Conservation (phyloP, 2,329 filamentous ascomycete genomes). For the Trichoderma gracile region DNA sequence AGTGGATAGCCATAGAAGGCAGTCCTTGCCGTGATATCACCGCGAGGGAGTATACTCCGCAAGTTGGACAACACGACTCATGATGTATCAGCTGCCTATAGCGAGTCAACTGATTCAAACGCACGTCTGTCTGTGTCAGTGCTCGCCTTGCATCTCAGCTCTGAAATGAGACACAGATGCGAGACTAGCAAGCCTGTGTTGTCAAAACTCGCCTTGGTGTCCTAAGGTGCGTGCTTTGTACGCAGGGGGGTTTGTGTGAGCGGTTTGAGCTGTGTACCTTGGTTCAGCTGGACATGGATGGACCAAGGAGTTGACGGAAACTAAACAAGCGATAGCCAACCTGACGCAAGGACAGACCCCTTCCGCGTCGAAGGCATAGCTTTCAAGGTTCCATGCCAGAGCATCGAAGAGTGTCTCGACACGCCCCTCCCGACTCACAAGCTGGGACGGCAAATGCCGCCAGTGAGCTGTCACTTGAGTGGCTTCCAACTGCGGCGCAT, state of each 20-base stretch:
- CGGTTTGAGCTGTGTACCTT: neutral
- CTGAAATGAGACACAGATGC: slow-evolving; percentile 12
- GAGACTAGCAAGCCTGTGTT: slow-evolving; percentile 9
- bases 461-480: neutral
- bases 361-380: neutral
- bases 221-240: neutral
- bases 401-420: neutral
- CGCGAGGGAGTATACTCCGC: neutral
- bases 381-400: neutral
- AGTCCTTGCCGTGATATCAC: neutral
- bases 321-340: neutral
- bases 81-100: neutral
- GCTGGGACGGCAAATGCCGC: neutral
- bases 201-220: slow-evolving; percentile 2
- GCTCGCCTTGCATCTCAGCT: neutral
- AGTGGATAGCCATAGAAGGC: neutral
- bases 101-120: neutral
- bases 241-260: slow-evolving; percentile 5
- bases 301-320: neutral
- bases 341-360: neutral
- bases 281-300: slow-evolving; percentile 22
- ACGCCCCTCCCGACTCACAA: neutral
- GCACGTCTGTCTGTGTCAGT: neutral
- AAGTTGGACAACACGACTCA: too few species aligned
- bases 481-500: slow-evolving; percentile 3